phyloP scores from a whole-genome alignment of 805 yeast species.

The Candida broadrunensis region DNA sequence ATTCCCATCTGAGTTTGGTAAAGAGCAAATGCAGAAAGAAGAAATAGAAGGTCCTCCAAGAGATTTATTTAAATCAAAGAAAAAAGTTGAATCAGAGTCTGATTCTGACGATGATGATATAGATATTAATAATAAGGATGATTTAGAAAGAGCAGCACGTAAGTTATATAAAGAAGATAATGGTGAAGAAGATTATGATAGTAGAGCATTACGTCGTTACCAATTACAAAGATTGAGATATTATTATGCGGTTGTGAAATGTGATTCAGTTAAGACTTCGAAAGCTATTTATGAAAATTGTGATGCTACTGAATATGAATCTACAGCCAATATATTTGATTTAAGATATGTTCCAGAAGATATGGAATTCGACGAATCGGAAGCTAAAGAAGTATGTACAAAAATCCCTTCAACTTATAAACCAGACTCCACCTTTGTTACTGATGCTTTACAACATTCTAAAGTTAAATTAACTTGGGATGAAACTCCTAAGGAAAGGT shows the following conservation, averaged over 20 bases:
- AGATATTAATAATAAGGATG: slow-evolving; percentile 46
- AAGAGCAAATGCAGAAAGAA: slow-evolving; percentile 85
- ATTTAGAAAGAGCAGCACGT: slow-evolving; percentile 59
- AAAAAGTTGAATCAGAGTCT: slow-evolving; percentile 32
- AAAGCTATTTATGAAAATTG: slow-evolving; percentile 75
- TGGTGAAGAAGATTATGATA: slow-evolving; percentile 80
- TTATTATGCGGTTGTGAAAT: slow-evolving; percentile 85
- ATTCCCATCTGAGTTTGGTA: slow-evolving; percentile 90
- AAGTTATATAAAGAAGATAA: slow-evolving; percentile 76
- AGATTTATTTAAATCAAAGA: slow-evolving; percentile 61
- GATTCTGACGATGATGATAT: slow-evolving; percentile 33
- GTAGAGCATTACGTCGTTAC: slow-evolving; percentile 79
- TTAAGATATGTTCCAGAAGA: slow-evolving; percentile 90
- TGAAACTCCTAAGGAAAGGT: slow-evolving; percentile 91
- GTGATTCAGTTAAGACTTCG: slow-evolving; percentile 74
- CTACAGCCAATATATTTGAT: slow-evolving; percentile 93
- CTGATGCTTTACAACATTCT: slow-evolving; percentile 95
- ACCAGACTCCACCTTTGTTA: slow-evolving; percentile 73
- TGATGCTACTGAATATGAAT: slow-evolving; percentile 94
- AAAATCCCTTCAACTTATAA: slow-evolving; percentile 74
- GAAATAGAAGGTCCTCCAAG: slow-evolving; percentile 90
- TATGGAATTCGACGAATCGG: slow-evolving; percentile 75
- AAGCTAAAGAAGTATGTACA: slow-evolving; percentile 69
- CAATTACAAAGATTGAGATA: slow-evolving; percentile 91
- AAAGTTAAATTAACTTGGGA: slow-evolving; percentile 98